Base-by-base conservation (phyloP, 1,284 basidiomycete species). In the Trichosporon asahii region DNA sequence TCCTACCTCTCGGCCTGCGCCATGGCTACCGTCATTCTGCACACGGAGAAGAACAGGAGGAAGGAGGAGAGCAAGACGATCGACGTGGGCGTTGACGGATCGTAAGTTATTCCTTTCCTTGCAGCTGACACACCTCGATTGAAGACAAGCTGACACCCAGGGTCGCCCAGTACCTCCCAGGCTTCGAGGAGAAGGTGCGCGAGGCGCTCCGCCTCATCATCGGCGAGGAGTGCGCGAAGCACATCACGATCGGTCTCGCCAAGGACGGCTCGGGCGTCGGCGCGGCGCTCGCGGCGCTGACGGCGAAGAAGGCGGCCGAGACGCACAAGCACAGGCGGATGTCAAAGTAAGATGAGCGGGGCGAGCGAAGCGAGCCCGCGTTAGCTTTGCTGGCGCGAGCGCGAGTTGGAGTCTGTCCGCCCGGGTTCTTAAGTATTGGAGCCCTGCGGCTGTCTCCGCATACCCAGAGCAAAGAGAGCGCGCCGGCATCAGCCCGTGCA, bases 201-300 rank as follows among this genome's bases (percentile, higher is more conserved):
- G 88, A 89, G 63, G 90, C 93, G 0, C 82, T 99, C 65, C 85
- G 88, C n/a, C 83, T 85, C 1, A 78, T 98, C 37, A 87, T 98
- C 12, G 95, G 96, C 7, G 86, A 88, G 53, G 88, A 92, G 53
- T 88, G 91, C 4, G 94, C 94, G 84, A 86, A 88, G 78, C 85
- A 89, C 44, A 89, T 97, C 7, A 88, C 90, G 72, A 92, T 98
- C 76, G 95, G 93, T 25, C 83, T 98, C 76, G 96, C 96, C 4
- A 98, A 97, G 84, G 97, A 99, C 79, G 96, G 97, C 27, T 95
- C 93, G 79, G 97, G 96, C 66, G 94, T 96, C 49, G 96, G 96
- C 79, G 83, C 84, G 53, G 84, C 83, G 21, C 76, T 85, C 11
- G 81, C 81, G 33, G 84, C 84, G 9, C 74, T 85, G 35, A 81